Percentiles rank a stretch among this genome's conserved stretches.
Conservation (phyloP, 1,284 basidiomycete species). For the Macrocybe sp. region DNA sequence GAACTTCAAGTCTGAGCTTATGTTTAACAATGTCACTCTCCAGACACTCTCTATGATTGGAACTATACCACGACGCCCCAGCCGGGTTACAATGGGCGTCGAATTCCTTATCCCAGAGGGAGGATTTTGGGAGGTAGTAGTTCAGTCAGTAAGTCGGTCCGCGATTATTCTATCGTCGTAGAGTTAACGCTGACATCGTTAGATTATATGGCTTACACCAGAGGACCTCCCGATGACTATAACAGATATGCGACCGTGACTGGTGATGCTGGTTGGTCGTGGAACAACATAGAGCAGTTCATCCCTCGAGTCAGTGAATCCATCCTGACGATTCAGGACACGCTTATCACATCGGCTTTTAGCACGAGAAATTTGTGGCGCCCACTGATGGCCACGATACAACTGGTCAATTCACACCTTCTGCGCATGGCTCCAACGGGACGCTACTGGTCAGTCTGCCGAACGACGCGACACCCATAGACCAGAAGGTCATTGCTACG, state of each 20-base stretch:
- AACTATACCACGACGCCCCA: conserved; percentile 30
- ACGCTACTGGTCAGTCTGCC: conserved; percentile 28
- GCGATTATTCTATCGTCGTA: neutral
- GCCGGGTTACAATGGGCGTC: conserved; percentile 21
- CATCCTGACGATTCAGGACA: neutral
- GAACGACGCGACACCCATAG: conserved; percentile 25
- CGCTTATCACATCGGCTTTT: neutral
- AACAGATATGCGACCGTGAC: conserved; percentile 18
- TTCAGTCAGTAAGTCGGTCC: conserved; percentile 24
- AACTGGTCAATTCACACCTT: conserved; percentile 23
- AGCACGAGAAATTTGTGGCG: conserved; percentile 22
- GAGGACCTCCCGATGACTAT: conserved; percentile 22
- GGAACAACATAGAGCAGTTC: conserved; percentile 21
- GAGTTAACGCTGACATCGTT: neutral
- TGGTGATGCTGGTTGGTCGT: conserved; percentile 24
- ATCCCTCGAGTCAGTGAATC: conserved; percentile 18
- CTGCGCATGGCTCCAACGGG: conserved; percentile 27
- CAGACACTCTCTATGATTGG: conserved; percentile 14
- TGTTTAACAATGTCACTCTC: neutral
- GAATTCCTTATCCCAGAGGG: conserved; percentile 26
- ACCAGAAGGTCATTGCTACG: conserved; percentile 28
- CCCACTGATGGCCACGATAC: conserved; percentile 26
- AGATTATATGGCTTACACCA: conserved; percentile 20
- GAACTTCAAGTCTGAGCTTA: too few relatives aligned
- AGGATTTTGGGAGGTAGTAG: conserved; percentile 30